Evolutionary conservation across 139 green algal genomes (phyloP).

Genomic region (Chlorella sp.): DNA sequence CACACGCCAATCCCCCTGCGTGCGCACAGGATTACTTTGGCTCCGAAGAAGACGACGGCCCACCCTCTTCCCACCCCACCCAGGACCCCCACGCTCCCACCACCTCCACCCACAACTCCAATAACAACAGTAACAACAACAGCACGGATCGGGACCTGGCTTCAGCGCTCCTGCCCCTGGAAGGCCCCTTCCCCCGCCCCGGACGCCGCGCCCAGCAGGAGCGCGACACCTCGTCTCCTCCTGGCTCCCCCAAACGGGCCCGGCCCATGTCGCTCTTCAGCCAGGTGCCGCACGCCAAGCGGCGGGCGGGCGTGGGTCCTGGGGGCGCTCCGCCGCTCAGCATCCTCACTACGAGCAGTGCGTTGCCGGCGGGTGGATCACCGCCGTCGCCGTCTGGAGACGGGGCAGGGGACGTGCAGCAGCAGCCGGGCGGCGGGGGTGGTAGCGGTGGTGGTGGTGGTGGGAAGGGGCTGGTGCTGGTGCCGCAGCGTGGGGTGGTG

Average conservation of each 20-base stretch:
- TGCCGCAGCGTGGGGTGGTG: no score
- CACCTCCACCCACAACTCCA: background rate
- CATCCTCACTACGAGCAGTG: background rate
- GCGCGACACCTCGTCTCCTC: background rate
- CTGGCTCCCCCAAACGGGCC: background rate
- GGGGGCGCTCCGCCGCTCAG: background rate
- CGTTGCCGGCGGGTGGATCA: background rate
- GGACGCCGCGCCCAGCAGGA: background rate
- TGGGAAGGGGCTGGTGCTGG: background rate
- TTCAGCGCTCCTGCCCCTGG: background rate
- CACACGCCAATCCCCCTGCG: no score
- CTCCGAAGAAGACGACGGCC: no score
- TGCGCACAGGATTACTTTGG: no score
- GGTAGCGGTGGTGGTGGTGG: no score
- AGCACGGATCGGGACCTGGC: background rate
- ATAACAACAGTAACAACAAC: background rate
- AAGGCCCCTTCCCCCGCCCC: background rate
- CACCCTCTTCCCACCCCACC: no score
- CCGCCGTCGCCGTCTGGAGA: no score
- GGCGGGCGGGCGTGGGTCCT: background rate
- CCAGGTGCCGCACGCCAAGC: background rate
- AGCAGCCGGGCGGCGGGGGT: no score
- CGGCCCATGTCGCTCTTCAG: background rate
- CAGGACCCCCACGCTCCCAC: no score
- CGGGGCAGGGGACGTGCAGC: no score